phyloP scores from a whole-genome alignment of 2,329 filamentous ascomycete genomes.

The Microsporum ferrugineum region DNA sequence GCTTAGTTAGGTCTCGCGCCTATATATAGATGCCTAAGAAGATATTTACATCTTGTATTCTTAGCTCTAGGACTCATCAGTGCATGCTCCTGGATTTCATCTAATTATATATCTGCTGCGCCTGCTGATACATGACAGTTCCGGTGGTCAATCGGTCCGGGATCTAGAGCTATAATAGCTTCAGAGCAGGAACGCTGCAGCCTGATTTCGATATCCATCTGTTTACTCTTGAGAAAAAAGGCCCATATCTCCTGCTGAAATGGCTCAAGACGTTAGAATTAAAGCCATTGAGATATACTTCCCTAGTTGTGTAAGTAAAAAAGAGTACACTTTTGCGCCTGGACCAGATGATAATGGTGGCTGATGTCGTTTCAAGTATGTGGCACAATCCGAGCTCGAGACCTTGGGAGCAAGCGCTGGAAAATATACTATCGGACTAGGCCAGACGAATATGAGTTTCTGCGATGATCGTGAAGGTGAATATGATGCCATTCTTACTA shows the following conservation, averaged over 20 bases:
- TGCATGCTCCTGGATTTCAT: no score
- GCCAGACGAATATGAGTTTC: constrained; percentile 86
- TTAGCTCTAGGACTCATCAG: no score
- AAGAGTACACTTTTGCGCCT: background rate
- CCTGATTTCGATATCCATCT: constrained; percentile 22
- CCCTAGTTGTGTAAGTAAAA: constrained; percentile 59
- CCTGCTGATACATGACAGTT: background rate
- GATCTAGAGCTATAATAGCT: background rate
- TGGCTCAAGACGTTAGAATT: constrained; percentile 76
- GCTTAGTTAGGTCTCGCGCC: no score
- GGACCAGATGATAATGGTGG: background rate
- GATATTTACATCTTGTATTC: no score
- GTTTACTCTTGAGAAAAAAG: background rate
- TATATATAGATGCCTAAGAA: no score
- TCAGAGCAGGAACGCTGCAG: no score
- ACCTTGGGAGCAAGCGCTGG: constrained; percentile 70
- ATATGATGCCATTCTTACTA: constrained; percentile 15
- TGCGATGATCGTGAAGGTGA: constrained; percentile 79
- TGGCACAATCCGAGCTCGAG: constrained; percentile 71
- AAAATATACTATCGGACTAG: constrained; percentile 84
- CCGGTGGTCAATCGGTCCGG: background rate
- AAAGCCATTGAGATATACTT: constrained; percentile 89
- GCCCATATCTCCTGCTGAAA: background rate
- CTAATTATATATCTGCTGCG: no score
- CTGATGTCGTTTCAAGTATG: constrained; percentile 47